phyloP scores from a whole-genome alignment of 1,139 yeast species.

The Sugiyamaella novakii region DNA sequence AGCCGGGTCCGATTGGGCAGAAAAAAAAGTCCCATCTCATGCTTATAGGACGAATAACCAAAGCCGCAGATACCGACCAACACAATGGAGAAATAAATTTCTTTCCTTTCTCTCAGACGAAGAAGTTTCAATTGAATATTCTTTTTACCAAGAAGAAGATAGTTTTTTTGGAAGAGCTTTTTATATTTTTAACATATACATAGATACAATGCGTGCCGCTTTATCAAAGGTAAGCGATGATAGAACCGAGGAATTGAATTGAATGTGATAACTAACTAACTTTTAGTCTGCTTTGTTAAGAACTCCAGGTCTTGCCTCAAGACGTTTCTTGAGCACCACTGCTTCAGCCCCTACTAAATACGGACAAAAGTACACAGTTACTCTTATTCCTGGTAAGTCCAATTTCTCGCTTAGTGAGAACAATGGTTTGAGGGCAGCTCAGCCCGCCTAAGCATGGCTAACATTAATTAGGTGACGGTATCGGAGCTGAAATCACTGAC shows the following conservation, averaged over 20 bases:
- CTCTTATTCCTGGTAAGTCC: slow-evolving; percentile 76
- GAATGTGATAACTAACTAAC: slow-evolving; percentile 7
- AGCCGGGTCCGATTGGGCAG: slow-evolving; percentile 19
- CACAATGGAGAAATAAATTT: slow-evolving; percentile 2
- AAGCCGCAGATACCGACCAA: slow-evolving; percentile 14
- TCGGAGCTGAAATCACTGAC: slow-evolving; percentile 94
- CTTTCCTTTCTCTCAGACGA: slow-evolving; percentile 1
- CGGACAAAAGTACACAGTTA: slow-evolving; percentile 91
- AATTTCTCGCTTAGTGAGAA: too few species aligned
- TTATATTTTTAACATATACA: neutral
- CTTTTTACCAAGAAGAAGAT: slow-evolving; percentile 2
- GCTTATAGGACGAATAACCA: slow-evolving; percentile 6
- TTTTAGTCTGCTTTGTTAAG: slow-evolving; percentile 13
- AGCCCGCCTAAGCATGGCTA: too few species aligned
- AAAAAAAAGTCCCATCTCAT: neutral
- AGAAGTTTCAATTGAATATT: slow-evolving; percentile 4
- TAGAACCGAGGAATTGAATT: neutral
- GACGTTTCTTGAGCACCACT: slow-evolving; percentile 25
- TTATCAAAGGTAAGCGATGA: slow-evolving; percentile 19
- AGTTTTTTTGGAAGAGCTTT: slow-evolving; percentile 3
- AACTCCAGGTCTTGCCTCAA: slow-evolving; percentile 17
- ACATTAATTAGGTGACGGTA: slow-evolving; percentile 74
- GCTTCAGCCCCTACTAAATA: slow-evolving; percentile 52
- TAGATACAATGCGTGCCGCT: slow-evolving; percentile 20
- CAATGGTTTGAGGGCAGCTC: too few species aligned